These are phyloP conservation scores for Raffaelea deltoideospora DNA, from an alignment of 2,329 filamentous ascomycete genomes.

Conservation along the genomic window DNA sequence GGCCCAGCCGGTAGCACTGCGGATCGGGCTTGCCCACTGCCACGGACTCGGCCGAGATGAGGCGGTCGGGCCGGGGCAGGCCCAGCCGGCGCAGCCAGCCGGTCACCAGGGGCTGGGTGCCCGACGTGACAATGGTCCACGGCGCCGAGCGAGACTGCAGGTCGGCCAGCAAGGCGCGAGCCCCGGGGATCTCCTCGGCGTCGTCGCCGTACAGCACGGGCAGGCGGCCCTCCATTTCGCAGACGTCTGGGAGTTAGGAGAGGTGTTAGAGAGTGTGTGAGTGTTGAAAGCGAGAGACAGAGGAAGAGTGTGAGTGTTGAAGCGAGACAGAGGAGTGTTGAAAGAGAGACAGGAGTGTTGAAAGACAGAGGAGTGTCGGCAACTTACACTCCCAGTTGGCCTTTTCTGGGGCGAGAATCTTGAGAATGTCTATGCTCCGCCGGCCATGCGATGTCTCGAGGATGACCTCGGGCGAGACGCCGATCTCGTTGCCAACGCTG, in stretches of 20 bases:
- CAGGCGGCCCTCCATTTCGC: conserved; percentile 60
- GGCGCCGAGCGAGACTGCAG: conserved; percentile 45
- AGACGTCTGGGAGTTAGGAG: conserved; percentile 50
- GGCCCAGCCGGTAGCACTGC: conserved; percentile 55
- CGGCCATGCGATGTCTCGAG: conserved; percentile 84
- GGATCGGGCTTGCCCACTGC: conserved; percentile 64
- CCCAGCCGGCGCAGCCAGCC: conserved; percentile 58
- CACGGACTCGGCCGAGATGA: conserved; percentile 66
- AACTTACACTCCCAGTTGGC: conserved; percentile 85
- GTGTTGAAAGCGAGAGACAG: neutral
- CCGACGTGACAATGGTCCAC: conserved; percentile 81
- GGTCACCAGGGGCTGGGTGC: conserved; percentile 49
- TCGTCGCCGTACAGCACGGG: conserved; percentile 63
- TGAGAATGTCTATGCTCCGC: conserved; percentile 73
- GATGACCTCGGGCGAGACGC: conserved; percentile 70
- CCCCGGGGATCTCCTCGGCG: conserved; percentile 75
- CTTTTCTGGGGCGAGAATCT: conserved; percentile 64
- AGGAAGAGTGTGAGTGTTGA: too few species aligned
- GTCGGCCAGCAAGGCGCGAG: conserved; percentile 50
- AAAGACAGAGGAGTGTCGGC: neutral
- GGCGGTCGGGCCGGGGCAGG: conserved; percentile 47
- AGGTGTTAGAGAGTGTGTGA: conserved; percentile 2
- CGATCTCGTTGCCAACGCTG: conserved; percentile 70
- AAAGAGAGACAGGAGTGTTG: neutral
- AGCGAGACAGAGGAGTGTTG: neutral